Evolutionary conservation across 75 land plant species (phyloP).

Genomic region (Pseudotsuga menziesii): DNA sequence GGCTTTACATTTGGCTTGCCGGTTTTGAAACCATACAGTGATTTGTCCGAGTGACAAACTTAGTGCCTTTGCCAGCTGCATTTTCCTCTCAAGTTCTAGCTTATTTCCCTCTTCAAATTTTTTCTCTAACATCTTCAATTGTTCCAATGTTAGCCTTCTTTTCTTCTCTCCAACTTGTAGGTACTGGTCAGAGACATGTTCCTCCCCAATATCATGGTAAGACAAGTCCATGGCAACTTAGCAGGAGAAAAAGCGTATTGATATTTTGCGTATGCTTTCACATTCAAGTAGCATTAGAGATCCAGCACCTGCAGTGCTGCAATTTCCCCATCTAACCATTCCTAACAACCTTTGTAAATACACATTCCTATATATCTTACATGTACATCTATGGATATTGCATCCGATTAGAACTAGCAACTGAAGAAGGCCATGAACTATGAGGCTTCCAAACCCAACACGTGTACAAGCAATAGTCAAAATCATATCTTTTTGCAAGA

Average conservation of each 20-base stretch:
- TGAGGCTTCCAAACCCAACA: too few species aligned
- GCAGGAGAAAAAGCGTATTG: too few species aligned
- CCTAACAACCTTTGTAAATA: background rate
- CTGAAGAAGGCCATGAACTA: too few species aligned
- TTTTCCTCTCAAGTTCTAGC: slow-evolving; percentile 4
- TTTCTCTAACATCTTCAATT: background rate
- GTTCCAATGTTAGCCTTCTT: background rate
- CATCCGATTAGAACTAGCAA: too few species aligned
- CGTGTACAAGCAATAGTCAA: too few species aligned
- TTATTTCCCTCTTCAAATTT: slow-evolving; percentile 3
- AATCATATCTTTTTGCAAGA: too few species aligned
- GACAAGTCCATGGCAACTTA: background rate
- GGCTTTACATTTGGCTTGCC: slow-evolving; percentile 23
- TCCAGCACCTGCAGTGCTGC: background rate
- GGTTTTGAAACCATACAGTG: slow-evolving; percentile 37
- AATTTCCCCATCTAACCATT: background rate
- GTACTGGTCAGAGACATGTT: too few species aligned
- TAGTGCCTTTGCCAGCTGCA: slow-evolving; percentile 22
- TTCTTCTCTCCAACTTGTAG: background rate
- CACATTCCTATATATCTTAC: too few species aligned
- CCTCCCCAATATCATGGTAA: background rate
- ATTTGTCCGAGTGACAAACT: slow-evolving; percentile 31
- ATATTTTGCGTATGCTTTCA: too few species aligned
- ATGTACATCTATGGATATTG: too few species aligned
- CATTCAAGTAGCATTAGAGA: background rate